phyloP scores from a whole-genome alignment of 2,329 filamentous ascomycete species.

The Bimuria novae-zelandiae region DNA sequence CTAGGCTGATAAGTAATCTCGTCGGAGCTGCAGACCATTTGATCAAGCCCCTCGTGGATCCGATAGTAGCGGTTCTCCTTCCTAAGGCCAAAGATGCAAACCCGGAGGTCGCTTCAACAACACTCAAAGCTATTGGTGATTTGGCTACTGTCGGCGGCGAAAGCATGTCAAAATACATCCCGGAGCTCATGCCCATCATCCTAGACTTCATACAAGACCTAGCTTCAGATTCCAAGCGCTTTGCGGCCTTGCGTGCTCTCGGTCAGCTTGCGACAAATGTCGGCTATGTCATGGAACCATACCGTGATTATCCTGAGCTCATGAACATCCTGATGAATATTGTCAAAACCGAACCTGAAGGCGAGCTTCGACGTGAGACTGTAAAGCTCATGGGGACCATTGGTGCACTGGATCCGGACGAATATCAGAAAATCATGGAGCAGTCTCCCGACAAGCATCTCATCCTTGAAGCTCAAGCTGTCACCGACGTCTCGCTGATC shows the following conservation, averaged over 20 bases:
- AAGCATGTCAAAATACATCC: slow-evolving; percentile 90
- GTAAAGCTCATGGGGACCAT: slow-evolving; percentile 96
- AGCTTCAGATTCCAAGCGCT: slow-evolving; percentile 85
- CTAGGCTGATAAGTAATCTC: slow-evolving; percentile 87
- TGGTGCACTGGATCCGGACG: slow-evolving; percentile 93
- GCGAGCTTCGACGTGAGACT: slow-evolving; percentile 84
- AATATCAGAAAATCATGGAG: slow-evolving; percentile 93
- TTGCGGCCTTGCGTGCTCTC: slow-evolving; percentile 86
- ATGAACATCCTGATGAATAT: slow-evolving; percentile 92
- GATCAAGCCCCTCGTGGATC: slow-evolving; percentile 95
- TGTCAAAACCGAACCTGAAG: slow-evolving; percentile 88
- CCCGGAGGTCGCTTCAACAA: slow-evolving; percentile 87
- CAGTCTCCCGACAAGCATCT: slow-evolving; percentile 80
- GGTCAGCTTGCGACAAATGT: slow-evolving; percentile 94
- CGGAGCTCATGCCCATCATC: slow-evolving; percentile 91
- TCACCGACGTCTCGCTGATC: slow-evolving; percentile 95
- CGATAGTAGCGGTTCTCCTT: slow-evolving; percentile 92
- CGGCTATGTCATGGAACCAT: slow-evolving; percentile 96
- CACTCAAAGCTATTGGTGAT: slow-evolving; percentile 93
- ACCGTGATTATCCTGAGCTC: slow-evolving; percentile 91
- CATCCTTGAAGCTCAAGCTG: slow-evolving; percentile 65
- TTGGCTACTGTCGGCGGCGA: slow-evolving; percentile 91
- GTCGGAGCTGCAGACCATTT: slow-evolving; percentile 91
- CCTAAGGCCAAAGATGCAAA: slow-evolving; percentile 88
- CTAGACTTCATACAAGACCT: slow-evolving; percentile 93